These are phyloP conservation scores for Chytridium lagenaria DNA, from an alignment of 371 early-diverging fungal species.

Conservation along the genomic window DNA sequence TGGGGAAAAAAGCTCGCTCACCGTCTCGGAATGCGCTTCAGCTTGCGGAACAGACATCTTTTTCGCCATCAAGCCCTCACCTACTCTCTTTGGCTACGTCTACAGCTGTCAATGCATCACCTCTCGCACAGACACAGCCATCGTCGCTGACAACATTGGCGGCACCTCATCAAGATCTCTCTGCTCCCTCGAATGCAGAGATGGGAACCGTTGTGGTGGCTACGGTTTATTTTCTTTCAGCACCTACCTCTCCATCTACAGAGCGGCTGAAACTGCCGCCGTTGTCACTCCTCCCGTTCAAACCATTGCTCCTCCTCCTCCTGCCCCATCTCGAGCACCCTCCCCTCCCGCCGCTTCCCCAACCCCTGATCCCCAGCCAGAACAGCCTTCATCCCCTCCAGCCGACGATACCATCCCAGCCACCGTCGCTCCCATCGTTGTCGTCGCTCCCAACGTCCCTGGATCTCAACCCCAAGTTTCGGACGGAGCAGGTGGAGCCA, in stretches of 20 bases:
- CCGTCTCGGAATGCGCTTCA: neutral
- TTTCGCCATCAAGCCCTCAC: neutral
- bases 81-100: neutral
- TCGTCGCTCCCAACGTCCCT: neutral
- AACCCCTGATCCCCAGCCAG: neutral
- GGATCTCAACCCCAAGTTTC: neutral
- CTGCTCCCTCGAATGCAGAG: neutral
- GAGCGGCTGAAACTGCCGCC: neutral
- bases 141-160: neutral
- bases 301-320: neutral
- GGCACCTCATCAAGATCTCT: neutral
- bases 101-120: conserved; percentile 10
- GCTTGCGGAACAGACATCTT: neutral
- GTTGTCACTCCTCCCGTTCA: neutral
- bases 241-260: neutral
- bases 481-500: neutral
- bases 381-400: neutral
- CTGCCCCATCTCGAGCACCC: neutral
- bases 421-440: conserved; percentile 5
- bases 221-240: neutral
- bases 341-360: neutral
- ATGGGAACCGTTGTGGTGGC: conserved; percentile 7
- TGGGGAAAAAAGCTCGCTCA: neutral
- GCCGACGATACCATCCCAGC: neutral
- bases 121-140: neutral